Percentiles rank a stretch among this genome's conserved stretches.
Conservation (phyloP, 352 stramenopile species). For the Peronospora destructor region DNA sequence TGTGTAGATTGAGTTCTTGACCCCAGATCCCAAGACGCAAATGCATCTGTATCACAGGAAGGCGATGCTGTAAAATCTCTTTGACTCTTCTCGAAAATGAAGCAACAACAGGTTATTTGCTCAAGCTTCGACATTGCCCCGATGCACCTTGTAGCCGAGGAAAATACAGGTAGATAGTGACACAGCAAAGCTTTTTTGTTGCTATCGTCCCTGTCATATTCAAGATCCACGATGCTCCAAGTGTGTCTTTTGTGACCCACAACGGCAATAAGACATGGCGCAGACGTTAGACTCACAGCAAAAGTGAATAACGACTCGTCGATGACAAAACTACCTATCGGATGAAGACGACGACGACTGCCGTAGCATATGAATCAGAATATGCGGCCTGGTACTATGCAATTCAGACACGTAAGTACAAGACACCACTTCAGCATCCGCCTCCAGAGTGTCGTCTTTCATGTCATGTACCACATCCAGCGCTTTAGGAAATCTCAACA, state of each 20-base stretch:
- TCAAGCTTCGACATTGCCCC: conserved; percentile 4
- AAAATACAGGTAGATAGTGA: conserved; percentile 15
- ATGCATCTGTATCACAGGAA: neutral
- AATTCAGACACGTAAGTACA: conserved; percentile 24
- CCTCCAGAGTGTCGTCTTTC: neutral
- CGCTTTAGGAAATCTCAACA: conserved; percentile 18
- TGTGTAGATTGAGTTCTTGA: neutral
- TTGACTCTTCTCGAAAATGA: conserved; percentile 20
- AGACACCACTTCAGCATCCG: conserved; percentile 16
- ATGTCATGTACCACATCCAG: conserved; percentile 17
- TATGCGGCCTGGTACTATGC: conserved; percentile 18
- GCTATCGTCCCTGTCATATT: neutral
- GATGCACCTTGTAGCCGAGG: neutral
- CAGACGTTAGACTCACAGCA: conserved; percentile 4
- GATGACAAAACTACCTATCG: conserved; percentile 8
- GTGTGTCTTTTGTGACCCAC: conserved; percentile 8
- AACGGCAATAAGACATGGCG: neutral
- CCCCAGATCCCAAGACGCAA: conserved; percentile 7
- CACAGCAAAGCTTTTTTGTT: conserved; percentile 7
- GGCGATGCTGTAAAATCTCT: conserved; percentile 13
- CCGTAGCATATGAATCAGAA: conserved; percentile 23
- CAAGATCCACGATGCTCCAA: conserved; percentile 20
- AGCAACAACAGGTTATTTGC: conserved; percentile 28
- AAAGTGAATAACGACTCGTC: neutral
- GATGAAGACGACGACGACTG: neutral